Percentiles rank a stretch among this genome's conserved stretches.
These are phyloP conservation scores for Phytopythium litorale DNA, from an alignment of 352 stramenopile genomes.

Conservation along the genomic window DNA sequence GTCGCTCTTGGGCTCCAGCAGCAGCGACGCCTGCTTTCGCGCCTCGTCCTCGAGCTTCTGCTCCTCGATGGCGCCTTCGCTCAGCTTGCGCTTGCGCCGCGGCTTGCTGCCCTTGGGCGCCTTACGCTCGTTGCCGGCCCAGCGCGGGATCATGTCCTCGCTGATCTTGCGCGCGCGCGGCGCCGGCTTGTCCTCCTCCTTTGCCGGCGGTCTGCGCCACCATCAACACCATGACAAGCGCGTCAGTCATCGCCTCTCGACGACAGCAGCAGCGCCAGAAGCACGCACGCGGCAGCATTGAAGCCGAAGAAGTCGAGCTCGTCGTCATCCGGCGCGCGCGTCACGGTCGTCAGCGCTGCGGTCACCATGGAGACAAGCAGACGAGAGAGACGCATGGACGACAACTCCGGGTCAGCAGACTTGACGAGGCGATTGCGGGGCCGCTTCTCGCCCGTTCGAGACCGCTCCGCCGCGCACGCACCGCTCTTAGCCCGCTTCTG, in stretches of 20 bases:
- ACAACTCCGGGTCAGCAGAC: too few relatives aligned
- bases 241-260: neutral
- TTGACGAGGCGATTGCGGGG: neutral
- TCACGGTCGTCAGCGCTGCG: neutral
- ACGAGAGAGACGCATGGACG: neutral
- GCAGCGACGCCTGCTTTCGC: slow-evolving; percentile 56
- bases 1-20: slow-evolving; percentile 50
- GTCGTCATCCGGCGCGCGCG: slow-evolving; percentile 19
- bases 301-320: slow-evolving; percentile 84
- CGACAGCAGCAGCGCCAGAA: neutral
- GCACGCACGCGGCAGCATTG: slow-evolving; percentile 26
- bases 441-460: neutral
- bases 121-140: slow-evolving; percentile 56
- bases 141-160: slow-evolving; percentile 62
- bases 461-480: slow-evolving; percentile 9
- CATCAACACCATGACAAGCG: neutral
- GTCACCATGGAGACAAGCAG: neutral
- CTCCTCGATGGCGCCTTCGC: slow-evolving; percentile 72
- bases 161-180: slow-evolving; percentile 57
- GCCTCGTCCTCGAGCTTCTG: slow-evolving; percentile 64
- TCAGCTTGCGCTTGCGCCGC: slow-evolving; percentile 81
- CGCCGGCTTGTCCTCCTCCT: slow-evolving; percentile 26
- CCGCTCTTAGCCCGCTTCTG: slow-evolving; percentile 20
- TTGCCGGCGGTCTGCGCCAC: neutral
- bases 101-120: slow-evolving; percentile 51